Evolutionary conservation across 2,329 filamentous ascomycete species (phyloP), one percentile per base, ranked within the genome.

Genomic region (Paecilomyces fulvus): DNA sequence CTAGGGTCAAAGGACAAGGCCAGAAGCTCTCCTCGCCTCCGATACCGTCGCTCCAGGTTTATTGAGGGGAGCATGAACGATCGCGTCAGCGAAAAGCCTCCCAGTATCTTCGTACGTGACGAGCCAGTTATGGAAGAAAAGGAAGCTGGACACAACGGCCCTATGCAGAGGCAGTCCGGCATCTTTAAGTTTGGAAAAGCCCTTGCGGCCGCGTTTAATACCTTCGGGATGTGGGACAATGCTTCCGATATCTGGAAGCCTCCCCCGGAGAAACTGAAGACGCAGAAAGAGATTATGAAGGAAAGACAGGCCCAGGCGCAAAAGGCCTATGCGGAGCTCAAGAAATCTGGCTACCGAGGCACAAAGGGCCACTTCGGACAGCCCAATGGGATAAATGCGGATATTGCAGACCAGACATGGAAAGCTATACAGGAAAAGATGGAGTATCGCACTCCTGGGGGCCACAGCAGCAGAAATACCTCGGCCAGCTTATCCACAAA

Each of bases 11-110:
- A n/a, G 14, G 37, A 17, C 14, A 43, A 20, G 17, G n/a, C 14
- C n/a, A 31, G 23, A 30, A 20, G 52, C 33, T 55, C 56, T 21
- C 58, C 58, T 21, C 48, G 53, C 20, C 55, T 59, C 25, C 68
- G 74, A 58, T 73, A 63, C 77, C 83, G 75, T 69, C 84, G 73
- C 78, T 95, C 81, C 65, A 86, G 75, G 55, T 87, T 87, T 62
- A 72, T 82, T 37, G 91, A 96, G 73, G 91, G 88, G 46, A 92
- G 87, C 65, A 92, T 96, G 89, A 90, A 86, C 66, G 89, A 95
- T 71, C 85, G 88, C 61, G 78, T 83, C 30, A 92, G 88, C 66
- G 80, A 83, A 57, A 82, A 79, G 58, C 90, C 90, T 28, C 89
- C 89, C 0, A 79, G 81, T 49, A 79, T 83, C 46, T 91, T 88